Evolutionary conservation across 441 rosid species (phyloP), one percentile per base, ranked within the genome.

Genomic region (Lepidium campestre): DNA sequence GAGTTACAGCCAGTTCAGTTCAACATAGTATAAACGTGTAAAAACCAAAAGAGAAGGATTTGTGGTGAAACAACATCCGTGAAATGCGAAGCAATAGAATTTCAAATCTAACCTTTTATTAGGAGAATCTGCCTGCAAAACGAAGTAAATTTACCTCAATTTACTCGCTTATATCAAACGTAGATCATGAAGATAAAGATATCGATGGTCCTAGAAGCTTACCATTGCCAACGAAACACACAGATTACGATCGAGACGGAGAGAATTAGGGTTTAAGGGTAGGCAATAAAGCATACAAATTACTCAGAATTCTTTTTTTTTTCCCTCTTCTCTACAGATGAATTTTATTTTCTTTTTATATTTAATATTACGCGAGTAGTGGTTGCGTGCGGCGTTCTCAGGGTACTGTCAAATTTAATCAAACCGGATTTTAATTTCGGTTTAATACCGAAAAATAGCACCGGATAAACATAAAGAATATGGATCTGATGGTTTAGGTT

Each of bases 101-200:
- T 31, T 40, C 37, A 67, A 70, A 39, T 64, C 68, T 73, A 74
- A 87, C 97, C 86, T 88, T 81, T 44, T 77, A 27, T 57, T 72
- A 55, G 93, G 95, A 75, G 89, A 85, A 80, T 83, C 92, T 61
- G 78, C 86, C 94, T 88, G 86, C 68, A 65, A 47, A 44, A 66
- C 56, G 23, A 13, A 46, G 18, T 1, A 35, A 29, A 52, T 9
- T 18, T 2, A 46, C 14, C 13, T 57, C 58, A 62, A 57, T 23
- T 48, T 22, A 12, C 1, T 25, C 3, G 5, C 10, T 47, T 17
- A 57, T 3, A 72, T 10, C 54, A 31, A 59, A 39, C 7, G n/a
- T 3, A 54, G 46, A 23, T 67, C n/a, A 55, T 15, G 35, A 47
- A 22, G 1, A 12, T 23, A 34, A 29, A 5, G 42, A 49, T 2